phyloP scores from a whole-genome alignment of 306 rosid genomes.

The Fragaria vesca region DNA sequence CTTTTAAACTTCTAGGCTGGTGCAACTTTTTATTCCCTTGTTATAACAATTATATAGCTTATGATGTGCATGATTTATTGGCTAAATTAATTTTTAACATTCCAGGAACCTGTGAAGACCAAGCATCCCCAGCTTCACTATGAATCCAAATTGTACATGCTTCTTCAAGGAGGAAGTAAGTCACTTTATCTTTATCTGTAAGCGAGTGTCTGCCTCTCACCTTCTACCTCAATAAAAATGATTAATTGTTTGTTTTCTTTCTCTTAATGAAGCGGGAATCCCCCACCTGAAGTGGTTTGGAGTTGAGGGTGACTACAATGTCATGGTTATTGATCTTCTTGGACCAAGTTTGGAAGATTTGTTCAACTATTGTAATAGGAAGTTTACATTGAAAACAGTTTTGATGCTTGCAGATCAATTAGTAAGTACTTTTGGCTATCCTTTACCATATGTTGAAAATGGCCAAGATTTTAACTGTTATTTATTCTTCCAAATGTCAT shows the following conservation, averaged over 20 bases:
- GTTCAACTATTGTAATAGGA: constrained; percentile 94
- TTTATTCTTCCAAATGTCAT: constrained; percentile 3
- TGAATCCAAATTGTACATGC: constrained; percentile 96
- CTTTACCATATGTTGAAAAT: constrained; percentile 24
- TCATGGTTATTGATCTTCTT: constrained; percentile 98
- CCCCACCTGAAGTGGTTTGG: constrained; percentile 99
- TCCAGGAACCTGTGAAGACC: constrained; percentile 90
- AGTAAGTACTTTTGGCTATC: constrained; percentile 45
- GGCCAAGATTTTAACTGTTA: constrained; percentile 7
- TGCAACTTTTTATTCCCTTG: not conserved
- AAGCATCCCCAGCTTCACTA: constrained; percentile 99
- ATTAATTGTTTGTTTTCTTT: constrained; percentile 22
- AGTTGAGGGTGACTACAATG: constrained; percentile 89
- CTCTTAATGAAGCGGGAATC: constrained; percentile 73
- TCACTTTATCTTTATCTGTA: constrained; percentile 18
- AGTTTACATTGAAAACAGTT: constrained; percentile 83
- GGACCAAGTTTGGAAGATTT: constrained; percentile 99
- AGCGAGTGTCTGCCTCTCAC: not conserved
- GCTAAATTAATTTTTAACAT: constrained; percentile 11
- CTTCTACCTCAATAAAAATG: constrained; percentile 6
- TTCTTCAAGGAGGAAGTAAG: constrained; percentile 99
- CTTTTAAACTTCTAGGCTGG: not conserved
- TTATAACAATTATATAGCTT: not conserved
- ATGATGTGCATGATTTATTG: not conserved
- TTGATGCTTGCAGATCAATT: constrained; percentile 99